Base-by-base conservation (phyloP, 139 green algal genomes). In the Micractinium conductrix region DNA sequence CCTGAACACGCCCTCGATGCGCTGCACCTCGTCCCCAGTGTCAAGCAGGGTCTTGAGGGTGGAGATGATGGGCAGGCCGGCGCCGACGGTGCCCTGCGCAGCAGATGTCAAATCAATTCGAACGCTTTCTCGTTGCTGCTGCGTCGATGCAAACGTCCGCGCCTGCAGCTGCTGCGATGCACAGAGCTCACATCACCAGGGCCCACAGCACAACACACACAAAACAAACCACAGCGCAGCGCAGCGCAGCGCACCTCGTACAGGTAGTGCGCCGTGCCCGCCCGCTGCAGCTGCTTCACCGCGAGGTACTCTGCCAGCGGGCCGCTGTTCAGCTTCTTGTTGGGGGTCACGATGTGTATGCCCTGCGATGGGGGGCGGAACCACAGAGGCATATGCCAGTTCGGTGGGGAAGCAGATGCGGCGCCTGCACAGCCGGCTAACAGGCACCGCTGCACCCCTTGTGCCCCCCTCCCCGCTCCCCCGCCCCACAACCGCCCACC, bases 241-340 rank as follows among this genome's bases (percentile, higher is more conserved):
- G n/a, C n/a, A n/a, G n/a, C n/a, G n/a, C n/a, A 4, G 5, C 42
- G 21, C 30, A 63, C 95, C 91, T 98, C 95, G 78, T 98, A 98
- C 86, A 99, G 97, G 89, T 96, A 99, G 86, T 99, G 97, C 60
- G 93, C 97, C 91, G 96, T 96, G 44, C 80, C 91, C 45, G 93
- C 88, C 9, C 94, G 79, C 90, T 98, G 94, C 84, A 98, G 79
- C 62, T 92, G 78, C 35, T 94, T 91, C 33, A 99, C 89, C 7
- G 86, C 88, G 22, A 45, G 17, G 89, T 99, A 99, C 79, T 91
- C 88, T 24, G 93, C 86, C 67, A 98, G 87, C 0, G 93, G 92
- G 0, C 97, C 97, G 16, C 86, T 92, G 80, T 93, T 95, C 33
- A 98, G 91, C 91, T 97, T 98, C 90, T 99, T 99, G 94, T 99